These are phyloP conservation scores for Pythium grandisporangium DNA, from an alignment of 352 stramenopile genomes.

Conservation along the genomic window DNA sequence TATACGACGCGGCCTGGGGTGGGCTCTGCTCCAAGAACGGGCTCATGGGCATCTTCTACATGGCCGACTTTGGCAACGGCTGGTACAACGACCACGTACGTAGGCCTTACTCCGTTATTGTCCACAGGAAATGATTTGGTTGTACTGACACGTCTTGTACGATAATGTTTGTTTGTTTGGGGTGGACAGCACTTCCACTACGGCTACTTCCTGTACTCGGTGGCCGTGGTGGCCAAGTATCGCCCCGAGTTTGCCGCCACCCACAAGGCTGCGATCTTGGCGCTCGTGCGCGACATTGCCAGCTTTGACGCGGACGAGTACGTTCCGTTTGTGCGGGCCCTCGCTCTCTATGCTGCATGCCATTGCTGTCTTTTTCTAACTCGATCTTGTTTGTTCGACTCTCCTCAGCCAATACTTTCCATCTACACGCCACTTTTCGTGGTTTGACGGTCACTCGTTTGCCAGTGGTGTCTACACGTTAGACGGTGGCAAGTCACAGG, in stretches of 20 bases:
- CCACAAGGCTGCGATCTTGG: slow-evolving; percentile 68
- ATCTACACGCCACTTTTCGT: slow-evolving; percentile 93
- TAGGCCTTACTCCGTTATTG: slow-evolving; percentile 11
- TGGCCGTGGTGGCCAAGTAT: slow-evolving; percentile 75
- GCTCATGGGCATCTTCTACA: slow-evolving; percentile 82
- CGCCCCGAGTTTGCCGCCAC: slow-evolving; percentile 52
- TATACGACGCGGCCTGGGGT: slow-evolving; percentile 92
- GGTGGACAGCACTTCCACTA: slow-evolving; percentile 98
- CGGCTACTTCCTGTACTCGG: slow-evolving; percentile 88
- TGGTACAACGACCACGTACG: slow-evolving; percentile 87
- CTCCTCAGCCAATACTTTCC: slow-evolving; percentile 72
- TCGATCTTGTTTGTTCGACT: slow-evolving; percentile 1
- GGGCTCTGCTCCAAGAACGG: slow-evolving; percentile 88
- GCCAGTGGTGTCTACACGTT: slow-evolving; percentile 93
- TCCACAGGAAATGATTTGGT: too few relatives aligned
- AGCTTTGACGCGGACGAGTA: slow-evolving; percentile 56
- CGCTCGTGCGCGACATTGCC: slow-evolving; percentile 73
- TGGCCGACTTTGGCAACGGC: slow-evolving; percentile 92
- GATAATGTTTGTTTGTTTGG: slow-evolving; percentile 9
- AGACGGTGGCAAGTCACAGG: slow-evolving; percentile 93
- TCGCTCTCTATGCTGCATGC: too few relatives aligned
- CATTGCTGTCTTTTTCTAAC: neutral
- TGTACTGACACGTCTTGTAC: neutral
- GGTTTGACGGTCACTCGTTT: slow-evolving; percentile 96
- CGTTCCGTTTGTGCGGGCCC: slow-evolving; percentile 15